These are phyloP conservation scores for Rickenella mellea DNA, from an alignment of 768 basidiomycete genomes.

Conservation along the genomic window DNA sequence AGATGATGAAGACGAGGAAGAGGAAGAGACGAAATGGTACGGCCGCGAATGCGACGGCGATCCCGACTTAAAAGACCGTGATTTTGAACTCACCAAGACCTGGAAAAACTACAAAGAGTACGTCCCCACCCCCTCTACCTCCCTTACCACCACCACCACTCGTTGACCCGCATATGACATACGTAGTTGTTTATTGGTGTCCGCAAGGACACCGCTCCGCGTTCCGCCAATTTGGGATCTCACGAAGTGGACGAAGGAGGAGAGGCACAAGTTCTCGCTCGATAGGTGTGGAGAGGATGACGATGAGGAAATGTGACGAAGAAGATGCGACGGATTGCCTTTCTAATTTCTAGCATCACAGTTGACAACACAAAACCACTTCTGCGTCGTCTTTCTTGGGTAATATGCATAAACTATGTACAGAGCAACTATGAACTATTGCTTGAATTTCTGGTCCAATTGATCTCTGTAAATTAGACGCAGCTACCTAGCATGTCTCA, in stretches of 20 bases:
- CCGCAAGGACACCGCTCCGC: neutral
- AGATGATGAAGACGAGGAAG: constrained; percentile 13
- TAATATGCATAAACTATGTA: neutral
- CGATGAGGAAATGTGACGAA: neutral
- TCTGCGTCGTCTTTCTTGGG: neutral
- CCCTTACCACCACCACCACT: too few relatives aligned
- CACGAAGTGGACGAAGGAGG: neutral
- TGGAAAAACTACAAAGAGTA: neutral
- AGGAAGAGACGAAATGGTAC: constrained; percentile 45
- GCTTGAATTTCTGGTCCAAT: neutral
- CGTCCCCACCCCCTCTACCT: neutral
- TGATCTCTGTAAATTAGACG: neutral
- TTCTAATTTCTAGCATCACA: neutral
- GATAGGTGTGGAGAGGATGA: neutral
- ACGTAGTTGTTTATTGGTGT: neutral
- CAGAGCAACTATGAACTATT: neutral
- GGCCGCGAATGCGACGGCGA: constrained; percentile 50
- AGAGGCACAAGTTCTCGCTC: neutral
- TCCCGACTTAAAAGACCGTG: constrained; percentile 19
- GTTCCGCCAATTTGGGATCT: neutral
- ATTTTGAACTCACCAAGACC: neutral
- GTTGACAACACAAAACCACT: neutral
- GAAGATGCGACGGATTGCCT: neutral
- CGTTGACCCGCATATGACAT: neutral
- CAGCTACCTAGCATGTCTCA: neutral